These are phyloP conservation scores for Anisodus acutangulus DNA, from an alignment of 257 asterid species.

Conservation along the genomic window DNA sequence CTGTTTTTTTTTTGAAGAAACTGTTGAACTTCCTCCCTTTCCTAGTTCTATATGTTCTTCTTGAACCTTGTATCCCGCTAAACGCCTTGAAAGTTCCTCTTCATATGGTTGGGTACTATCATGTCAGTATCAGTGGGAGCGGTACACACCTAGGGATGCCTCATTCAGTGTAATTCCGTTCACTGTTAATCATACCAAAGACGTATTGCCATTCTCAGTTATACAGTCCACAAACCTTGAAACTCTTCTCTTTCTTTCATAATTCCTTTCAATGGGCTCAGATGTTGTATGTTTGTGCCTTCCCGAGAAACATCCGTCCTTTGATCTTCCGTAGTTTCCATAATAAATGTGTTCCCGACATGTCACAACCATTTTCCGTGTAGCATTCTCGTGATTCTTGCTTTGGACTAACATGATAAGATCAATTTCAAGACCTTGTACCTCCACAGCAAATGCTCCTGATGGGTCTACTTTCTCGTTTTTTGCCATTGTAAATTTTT, in stretches of 20 bases:
- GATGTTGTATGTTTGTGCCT: constrained; percentile 1
- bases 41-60: neutral
- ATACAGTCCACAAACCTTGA: neutral
- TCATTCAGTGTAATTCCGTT: neutral
- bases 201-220: neutral
- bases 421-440: neutral
- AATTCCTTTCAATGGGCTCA: neutral
- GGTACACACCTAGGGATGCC: constrained; percentile 2
- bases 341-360: neutral
- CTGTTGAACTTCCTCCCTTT: neutral
- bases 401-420: neutral
- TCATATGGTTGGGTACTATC: neutral
- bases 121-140: constrained; percentile 9
- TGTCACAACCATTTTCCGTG: neutral
- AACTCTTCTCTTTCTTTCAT: neutral
- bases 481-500: neutral
- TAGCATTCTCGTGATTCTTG: constrained; percentile 7
- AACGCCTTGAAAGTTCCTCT: neutral
- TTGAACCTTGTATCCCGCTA: constrained; percentile 21
- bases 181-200: neutral
- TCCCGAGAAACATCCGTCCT: neutral
- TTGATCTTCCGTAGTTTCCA: neutral
- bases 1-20: neutral
- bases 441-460: neutral
- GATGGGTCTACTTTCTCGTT: neutral